Evolutionary conservation across 2,329 filamentous ascomycete genomes (phyloP).

Genomic region (Diaporthe eres): DNA sequence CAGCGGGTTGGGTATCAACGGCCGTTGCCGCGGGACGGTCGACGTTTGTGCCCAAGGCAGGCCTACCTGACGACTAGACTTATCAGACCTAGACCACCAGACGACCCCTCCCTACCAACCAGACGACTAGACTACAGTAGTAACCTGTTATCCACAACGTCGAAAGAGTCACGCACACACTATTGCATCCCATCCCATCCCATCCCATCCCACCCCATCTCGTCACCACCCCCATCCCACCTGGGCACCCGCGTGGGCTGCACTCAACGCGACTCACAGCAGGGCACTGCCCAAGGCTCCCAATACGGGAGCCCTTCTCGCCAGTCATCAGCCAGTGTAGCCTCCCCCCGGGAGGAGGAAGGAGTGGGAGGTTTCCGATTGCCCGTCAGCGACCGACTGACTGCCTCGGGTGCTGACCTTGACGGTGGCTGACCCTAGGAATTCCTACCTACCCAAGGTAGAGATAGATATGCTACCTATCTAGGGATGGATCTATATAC

Average conservation of each 20-base stretch:
- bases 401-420: neutral
- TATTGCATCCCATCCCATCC: conserved; percentile 17
- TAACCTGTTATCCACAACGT: conserved; percentile 3
- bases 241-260: conserved; percentile 1
- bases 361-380: neutral
- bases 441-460: neutral
- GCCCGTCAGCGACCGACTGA: neutral
- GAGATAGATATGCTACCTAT: neutral
- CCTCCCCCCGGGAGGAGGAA: neutral
- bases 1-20: conserved; percentile 51
- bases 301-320: neutral
- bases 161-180: conserved; percentile 1
- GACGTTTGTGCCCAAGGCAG: conserved; percentile 50
- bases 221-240: conserved; percentile 8
- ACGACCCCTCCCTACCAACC: neutral
- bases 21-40: conserved; percentile 42
- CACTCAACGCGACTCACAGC: neutral
- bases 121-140: neutral
- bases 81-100: neutral
- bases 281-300: conserved; percentile 1
- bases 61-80: conserved; percentile 7
- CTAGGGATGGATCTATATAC: neutral
- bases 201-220: neutral
- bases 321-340: neutral
- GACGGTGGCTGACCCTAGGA: neutral